Evolutionary conservation across 2,329 filamentous ascomycete species (phyloP), one percentile per base, ranked within the genome.

Genomic region (Didymella glomerata): DNA sequence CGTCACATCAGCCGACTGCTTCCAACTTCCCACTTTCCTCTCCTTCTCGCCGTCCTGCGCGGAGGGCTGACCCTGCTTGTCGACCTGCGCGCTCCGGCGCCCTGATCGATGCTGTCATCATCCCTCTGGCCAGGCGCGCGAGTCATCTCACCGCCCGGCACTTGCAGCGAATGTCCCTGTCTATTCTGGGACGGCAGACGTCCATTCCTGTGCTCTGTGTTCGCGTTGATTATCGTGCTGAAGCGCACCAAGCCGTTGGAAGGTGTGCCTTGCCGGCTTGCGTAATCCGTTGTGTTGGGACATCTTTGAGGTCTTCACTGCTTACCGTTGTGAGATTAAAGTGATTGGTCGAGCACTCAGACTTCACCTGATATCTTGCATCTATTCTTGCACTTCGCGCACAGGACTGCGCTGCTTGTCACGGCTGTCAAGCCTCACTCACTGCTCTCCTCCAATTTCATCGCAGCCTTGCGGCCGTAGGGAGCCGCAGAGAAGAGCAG

Each of bases 71-170:
- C 48, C 48, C 34, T 50, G 48, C 48, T n/a, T 22, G 4, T 65
- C 67, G 34, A 68, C 65, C 64, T 63, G 61, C 57, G 34, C 48
- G 59, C 46, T 52, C 63, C 53, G 22, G 28, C n/a, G 24, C 38
- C 34, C 48, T 48, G 44, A 18, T 47, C 50, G 40, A 70, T 72
- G 64, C 62, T 74, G 72, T 76, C 71, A 75, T 76, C 64, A 64
- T 63, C 57, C 60, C 62, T 61, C 60, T 50, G 60, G 62, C 72
- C 36, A 40, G n/a, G 18, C 36, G 64, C 36, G 65, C 73, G 73
- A 76, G 73, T 76, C 73, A 75, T 71, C 61, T 75, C 72, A 76
- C 73, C 73, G 73, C 73, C 67, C 57, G 55, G 51, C 64, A 58
- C 14, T 48, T 64, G 49, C 60, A 63, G 44, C 64, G 47, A 57